A percentile compares a stretch with the other conserved stretches of the same genome.
Evolutionary conservation across 306 rosid genomes (phyloP).

Genomic region (Castanea sativa): DNA sequence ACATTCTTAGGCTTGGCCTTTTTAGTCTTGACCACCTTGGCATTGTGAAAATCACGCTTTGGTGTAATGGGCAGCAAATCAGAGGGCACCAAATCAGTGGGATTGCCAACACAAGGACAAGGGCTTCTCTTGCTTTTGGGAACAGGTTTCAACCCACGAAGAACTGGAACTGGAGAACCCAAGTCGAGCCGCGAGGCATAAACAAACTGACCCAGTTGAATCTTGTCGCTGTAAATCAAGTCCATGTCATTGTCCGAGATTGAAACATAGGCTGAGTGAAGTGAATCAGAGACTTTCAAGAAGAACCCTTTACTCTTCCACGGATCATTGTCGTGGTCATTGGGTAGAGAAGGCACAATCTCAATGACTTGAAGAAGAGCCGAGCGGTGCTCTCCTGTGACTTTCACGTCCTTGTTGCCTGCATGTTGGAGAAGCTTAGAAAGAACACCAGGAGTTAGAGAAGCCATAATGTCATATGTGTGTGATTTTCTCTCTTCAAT

Average conservation of each 20-base stretch:
- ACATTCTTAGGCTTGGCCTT: neutral
- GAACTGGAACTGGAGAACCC: conserved; percentile 46
- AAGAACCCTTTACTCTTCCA: conserved; percentile 69
- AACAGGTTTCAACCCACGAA: conserved; percentile 55
- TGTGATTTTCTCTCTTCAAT: neutral
- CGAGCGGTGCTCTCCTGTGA: conserved; percentile 61
- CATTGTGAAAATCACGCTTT: neutral
- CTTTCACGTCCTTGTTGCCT: conserved; percentile 36
- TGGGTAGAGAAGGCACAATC: conserved; percentile 49
- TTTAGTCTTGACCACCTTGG: neutral
- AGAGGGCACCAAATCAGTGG: conserved; percentile 50
- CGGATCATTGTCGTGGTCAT: conserved; percentile 27
- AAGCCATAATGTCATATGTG: conserved; percentile 46
- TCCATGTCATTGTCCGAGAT: conserved; percentile 52
- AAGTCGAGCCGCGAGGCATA: conserved; percentile 55
- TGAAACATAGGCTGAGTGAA: conserved; percentile 59
- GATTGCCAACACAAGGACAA: conserved; percentile 56
- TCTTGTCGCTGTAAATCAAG: conserved; percentile 47
- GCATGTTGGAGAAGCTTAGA: conserved; percentile 64
- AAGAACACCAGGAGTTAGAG: conserved; percentile 68
- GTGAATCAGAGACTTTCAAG: conserved; percentile 68
- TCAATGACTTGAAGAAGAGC: conserved; percentile 68
- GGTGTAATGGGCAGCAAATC: conserved; percentile 27
- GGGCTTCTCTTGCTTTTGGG: conserved; percentile 48
- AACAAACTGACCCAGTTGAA: conserved; percentile 73